A percentile compares a stretch with the other conserved stretches of the same genome.
phyloP scores from a whole-genome alignment of 768 basidiomycete species.

The Solioccasus polychromus region DNA sequence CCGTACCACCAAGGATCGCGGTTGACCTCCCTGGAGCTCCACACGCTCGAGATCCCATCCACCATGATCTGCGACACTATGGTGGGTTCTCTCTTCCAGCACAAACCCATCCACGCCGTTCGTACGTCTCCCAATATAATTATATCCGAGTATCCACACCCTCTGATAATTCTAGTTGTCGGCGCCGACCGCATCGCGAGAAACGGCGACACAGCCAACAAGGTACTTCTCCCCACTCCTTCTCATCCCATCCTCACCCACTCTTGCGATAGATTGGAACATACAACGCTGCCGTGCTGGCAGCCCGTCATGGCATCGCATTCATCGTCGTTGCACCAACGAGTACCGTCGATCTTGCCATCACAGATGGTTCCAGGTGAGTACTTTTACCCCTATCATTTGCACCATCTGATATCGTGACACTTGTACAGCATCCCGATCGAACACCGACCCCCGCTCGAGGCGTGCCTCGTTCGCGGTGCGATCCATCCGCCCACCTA shows the following conservation, averaged over 20 bases:
- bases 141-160: background rate
- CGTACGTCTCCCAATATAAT: conserved; percentile 38
- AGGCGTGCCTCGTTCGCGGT: conserved; percentile 88
- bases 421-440: conserved; percentile 67
- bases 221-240: conserved; percentile 41
- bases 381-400: conserved; percentile 6
- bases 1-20: conserved; percentile 93
- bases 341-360: conserved; percentile 85
- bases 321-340: conserved; percentile 94
- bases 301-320: conserved; percentile 81
- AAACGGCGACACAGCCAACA: conserved; percentile 98
- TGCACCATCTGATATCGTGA: background rate
- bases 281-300: conserved; percentile 93
- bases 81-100: conserved; percentile 93
- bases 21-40: conserved; percentile 86
- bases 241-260: background rate
- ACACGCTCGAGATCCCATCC: conserved; percentile 78
- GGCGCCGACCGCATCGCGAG: conserved; percentile 86
- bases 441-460: conserved; percentile 84
- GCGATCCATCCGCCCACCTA: conserved; percentile 56
- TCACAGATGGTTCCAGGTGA: conserved; percentile 63
- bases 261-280: conserved; percentile 64
- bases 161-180: conserved; percentile 57
- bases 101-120: conserved; percentile 78
- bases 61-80: conserved; percentile 98